These are phyloP conservation scores for Salix purpurea DNA, from an alignment of 345 rosid genomes.

Conservation along the genomic window DNA sequence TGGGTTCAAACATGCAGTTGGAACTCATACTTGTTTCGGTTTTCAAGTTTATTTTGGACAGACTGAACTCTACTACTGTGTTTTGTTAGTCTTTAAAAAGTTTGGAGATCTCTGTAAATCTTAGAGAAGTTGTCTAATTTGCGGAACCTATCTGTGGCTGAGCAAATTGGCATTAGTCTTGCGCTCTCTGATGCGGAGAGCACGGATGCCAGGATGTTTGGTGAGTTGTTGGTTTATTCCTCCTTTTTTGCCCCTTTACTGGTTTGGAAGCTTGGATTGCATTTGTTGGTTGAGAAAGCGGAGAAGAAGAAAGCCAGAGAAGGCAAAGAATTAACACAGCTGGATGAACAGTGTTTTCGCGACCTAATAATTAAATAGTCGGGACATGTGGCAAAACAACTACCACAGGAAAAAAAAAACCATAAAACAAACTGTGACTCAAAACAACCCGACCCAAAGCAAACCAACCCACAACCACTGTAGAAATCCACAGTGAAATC, in stretches of 20 bases:
- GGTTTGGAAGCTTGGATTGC: neutral
- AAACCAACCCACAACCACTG: too few species aligned
- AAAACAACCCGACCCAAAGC: too few species aligned
- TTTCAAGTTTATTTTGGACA: constrained; percentile 49
- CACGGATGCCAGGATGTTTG: constrained; percentile 40
- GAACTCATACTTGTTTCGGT: constrained; percentile 42
- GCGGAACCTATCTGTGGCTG: constrained; percentile 47
- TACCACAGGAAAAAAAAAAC: too few species aligned
- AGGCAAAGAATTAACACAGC: too few species aligned
- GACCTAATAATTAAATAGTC: too few species aligned
- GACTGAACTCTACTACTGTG: constrained; percentile 57
- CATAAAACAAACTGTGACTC: too few species aligned
- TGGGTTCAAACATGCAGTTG: constrained; percentile 24
- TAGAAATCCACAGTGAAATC: too few species aligned
- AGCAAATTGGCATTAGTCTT: constrained; percentile 66
- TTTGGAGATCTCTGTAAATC: constrained; percentile 39
- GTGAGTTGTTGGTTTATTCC: constrained; percentile 32
- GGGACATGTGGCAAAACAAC: too few species aligned
- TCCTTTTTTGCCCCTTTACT: neutral
- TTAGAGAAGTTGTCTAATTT: constrained; percentile 40
- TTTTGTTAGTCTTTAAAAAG: constrained; percentile 50
- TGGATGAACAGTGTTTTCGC: too few species aligned
- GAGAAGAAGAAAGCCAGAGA: too few species aligned
- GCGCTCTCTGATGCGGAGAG: constrained; percentile 61
- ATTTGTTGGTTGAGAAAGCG: neutral